phyloP scores from a whole-genome alignment of 2,329 filamentous ascomycete species.

The Rutstroemia sp. region DNA sequence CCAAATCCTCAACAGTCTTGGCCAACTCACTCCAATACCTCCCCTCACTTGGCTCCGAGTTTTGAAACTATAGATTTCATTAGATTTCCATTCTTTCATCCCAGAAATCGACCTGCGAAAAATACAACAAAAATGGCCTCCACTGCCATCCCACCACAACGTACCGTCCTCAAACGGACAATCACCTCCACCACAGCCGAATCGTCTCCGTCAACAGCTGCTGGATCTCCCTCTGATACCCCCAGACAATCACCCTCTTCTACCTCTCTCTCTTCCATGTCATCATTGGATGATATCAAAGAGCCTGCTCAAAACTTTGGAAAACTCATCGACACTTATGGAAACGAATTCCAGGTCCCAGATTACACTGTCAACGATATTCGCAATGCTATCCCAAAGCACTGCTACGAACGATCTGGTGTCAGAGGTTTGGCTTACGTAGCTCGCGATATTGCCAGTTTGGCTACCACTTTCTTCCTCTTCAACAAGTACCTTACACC shows the following conservation, averaged over 20 bases:
- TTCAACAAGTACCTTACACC: slow-evolving; percentile 88
- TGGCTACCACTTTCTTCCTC: slow-evolving; percentile 74
- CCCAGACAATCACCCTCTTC: slow-evolving; percentile 64
- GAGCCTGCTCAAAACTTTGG: slow-evolving; percentile 37
- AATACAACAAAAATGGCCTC: slow-evolving; percentile 24
- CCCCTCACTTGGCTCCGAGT: neutral
- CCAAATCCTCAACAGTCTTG: slow-evolving; percentile 5
- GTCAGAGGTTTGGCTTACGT: slow-evolving; percentile 74
- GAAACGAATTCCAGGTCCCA: slow-evolving; percentile 88
- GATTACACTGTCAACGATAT: slow-evolving; percentile 98
- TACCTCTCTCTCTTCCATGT: slow-evolving; percentile 88
- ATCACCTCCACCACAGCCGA: slow-evolving; percentile 24
- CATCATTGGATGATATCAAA: slow-evolving; percentile 45
- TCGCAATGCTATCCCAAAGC: slow-evolving; percentile 91
- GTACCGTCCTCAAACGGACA: slow-evolving; percentile 20
- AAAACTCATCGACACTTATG: slow-evolving; percentile 82
- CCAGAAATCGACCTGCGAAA: neutral
- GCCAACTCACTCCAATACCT: neutral
- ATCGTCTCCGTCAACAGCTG: slow-evolving; percentile 45
- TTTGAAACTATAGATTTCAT: neutral
- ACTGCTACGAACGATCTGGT: slow-evolving; percentile 89
- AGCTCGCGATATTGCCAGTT: slow-evolving; percentile 65
- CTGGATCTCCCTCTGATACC: slow-evolving; percentile 51
- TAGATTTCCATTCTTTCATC: neutral
- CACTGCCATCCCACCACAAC: slow-evolving; percentile 24